Evolutionary conservation across 306 rosid species (phyloP).

Genomic region (Betula pendula): DNA sequence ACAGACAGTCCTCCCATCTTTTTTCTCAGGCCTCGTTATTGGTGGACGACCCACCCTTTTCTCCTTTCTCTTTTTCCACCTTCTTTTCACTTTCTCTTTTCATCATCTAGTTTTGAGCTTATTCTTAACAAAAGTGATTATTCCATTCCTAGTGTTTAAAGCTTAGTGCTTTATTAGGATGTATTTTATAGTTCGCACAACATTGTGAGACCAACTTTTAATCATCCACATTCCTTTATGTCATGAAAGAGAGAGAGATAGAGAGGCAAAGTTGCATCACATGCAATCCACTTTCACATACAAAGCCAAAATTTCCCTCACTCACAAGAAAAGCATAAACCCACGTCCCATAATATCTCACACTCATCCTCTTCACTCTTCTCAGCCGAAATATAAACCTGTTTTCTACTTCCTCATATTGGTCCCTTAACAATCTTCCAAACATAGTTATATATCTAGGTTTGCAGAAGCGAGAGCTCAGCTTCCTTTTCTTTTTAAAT

Average conservation of each 20-base stretch:
- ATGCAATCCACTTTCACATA: slow-evolving; percentile 40
- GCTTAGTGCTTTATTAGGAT: slow-evolving; percentile 41
- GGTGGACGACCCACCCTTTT: slow-evolving; percentile 46
- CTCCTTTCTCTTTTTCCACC: slow-evolving; percentile 43
- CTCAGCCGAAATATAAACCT: slow-evolving; percentile 34
- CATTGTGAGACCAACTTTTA: slow-evolving; percentile 54
- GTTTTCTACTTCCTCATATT: slow-evolving; percentile 5
- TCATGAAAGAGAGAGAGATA: slow-evolving; percentile 26
- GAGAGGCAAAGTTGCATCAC: slow-evolving; percentile 48
- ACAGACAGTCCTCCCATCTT: slow-evolving; percentile 50
- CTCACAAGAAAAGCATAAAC: slow-evolving; percentile 91
- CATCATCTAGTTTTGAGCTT: slow-evolving; percentile 43
- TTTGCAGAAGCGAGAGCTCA: neutral
- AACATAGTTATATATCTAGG: neutral
- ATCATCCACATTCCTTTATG: slow-evolving; percentile 54
- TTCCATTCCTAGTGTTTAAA: slow-evolving; percentile 55
- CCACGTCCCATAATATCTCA: slow-evolving; percentile 42
- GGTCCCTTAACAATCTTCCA: neutral
- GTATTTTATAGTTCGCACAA: slow-evolving; percentile 45
- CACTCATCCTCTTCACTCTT: slow-evolving; percentile 23
- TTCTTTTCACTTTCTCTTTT: slow-evolving; percentile 31
- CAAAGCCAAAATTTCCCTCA: slow-evolving; percentile 88
- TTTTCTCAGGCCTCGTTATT: slow-evolving; percentile 38
- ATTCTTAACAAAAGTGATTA: slow-evolving; percentile 65
- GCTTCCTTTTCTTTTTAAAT: no score